A percentile compares a stretch with the other conserved stretches of the same genome.
phyloP scores from a whole-genome alignment of 2,329 filamentous ascomycete species.

The Trichoderma koningiopsis region DNA sequence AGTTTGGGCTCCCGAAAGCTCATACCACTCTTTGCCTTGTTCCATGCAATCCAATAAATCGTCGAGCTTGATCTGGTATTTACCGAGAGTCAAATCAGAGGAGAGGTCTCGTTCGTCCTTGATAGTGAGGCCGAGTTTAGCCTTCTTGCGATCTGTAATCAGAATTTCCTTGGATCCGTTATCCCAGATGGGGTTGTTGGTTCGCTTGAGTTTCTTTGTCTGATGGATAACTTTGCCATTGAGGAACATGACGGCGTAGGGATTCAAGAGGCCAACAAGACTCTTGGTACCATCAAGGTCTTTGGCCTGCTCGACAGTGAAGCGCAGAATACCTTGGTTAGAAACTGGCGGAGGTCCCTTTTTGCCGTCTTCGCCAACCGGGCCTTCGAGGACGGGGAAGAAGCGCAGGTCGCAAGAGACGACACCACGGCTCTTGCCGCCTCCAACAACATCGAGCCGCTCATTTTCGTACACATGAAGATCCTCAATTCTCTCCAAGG shows the following conservation, averaged over 20 bases:
- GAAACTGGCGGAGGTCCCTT: conserved; percentile 80
- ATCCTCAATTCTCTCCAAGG: conserved; percentile 78
- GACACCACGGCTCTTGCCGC: conserved; percentile 80
- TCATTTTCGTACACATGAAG: conserved; percentile 80
- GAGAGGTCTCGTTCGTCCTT: conserved; percentile 92
- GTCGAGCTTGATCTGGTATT: conserved; percentile 92
- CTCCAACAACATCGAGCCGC: conserved; percentile 78
- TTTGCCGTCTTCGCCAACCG: conserved; percentile 74
- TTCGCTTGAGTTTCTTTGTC: conserved; percentile 92
- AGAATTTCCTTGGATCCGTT: conserved; percentile 92
- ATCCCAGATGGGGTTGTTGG: conserved; percentile 96
- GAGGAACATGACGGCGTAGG: conserved; percentile 83
- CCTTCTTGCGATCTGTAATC: conserved; percentile 88
- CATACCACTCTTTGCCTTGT: conserved; percentile 96
- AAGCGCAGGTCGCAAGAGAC: conserved; percentile 84
- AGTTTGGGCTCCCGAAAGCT: conserved; percentile 75
- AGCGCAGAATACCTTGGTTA: conserved; percentile 90
- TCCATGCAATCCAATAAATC: conserved; percentile 89
- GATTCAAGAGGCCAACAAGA: conserved; percentile 85
- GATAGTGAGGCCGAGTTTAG: conserved; percentile 86
- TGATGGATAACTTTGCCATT: conserved; percentile 90
- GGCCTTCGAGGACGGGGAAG: conserved; percentile 84
- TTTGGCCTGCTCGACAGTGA: conserved; percentile 94
- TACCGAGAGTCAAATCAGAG: conserved; percentile 81
- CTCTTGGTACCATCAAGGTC: conserved; percentile 92